Evolutionary conservation across 2,329 filamentous ascomycete species (phyloP), one percentile per base, ranked within the genome.

Genomic region (Aspergillus sp.): DNA sequence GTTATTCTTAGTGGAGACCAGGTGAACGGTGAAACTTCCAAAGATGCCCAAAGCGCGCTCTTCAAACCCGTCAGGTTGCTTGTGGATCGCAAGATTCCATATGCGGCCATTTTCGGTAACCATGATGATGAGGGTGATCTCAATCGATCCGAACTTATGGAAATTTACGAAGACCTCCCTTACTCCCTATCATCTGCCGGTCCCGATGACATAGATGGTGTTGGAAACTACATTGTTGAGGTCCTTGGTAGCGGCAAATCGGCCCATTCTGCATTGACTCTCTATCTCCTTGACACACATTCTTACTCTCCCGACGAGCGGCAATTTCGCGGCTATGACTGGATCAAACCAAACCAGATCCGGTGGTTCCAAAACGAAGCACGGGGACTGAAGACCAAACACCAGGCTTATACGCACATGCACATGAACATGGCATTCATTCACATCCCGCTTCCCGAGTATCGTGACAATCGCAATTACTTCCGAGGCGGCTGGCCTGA

Each of bases 391-490:
- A 88, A 88, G 70, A 82, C 84, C 60, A 81, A 82, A 51, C 90
- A 95, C 65, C 79, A 80, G 52, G 83, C 89, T 59, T 98, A 96
- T 68, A 88, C 86, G 0, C 88, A 93, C 62, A 86, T 90, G 45
- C 93, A 97, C 65, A 88, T 98, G 80, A 87, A 98, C 63, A 81
- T 97, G 67, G 89, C 93, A 0, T 98, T 98, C 64, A 94, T 98
- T 53, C 93, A 98, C 65, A 98, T 98, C 48, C 93, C 93, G 0
- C 74, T 98, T 3, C 90, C 93, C 0, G 93, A 98, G 66, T 96
- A 96, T 62, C 76, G 79, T 35, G 78, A 84, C 44, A 64, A 71
- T 1, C 74, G 79, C 2, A 80, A 85, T 30, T 73, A 73, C 2
- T 72, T 75, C 42, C 79, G 85, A 15, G 93, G 93, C 7, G 75